A percentile compares a stretch with the other conserved stretches of the same genome.
Conservation (phyloP, 768 basidiomycete genomes). For the Lyophyllum decastes region DNA sequence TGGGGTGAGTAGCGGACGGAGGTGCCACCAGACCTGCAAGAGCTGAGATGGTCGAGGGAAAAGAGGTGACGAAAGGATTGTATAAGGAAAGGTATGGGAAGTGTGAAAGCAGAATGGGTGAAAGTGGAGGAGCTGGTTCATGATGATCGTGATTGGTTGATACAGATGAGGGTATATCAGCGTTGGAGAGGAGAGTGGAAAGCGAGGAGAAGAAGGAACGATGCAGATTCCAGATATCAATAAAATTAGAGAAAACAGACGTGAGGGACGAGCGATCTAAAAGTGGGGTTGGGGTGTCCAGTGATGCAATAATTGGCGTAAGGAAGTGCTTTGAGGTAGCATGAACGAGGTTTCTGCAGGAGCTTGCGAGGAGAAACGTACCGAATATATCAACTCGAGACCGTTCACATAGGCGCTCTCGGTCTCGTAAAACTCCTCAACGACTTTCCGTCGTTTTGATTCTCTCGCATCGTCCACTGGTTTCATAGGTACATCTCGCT, state of each 20-base stretch:
- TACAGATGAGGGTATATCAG: conserved; percentile 5
- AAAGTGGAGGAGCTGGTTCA: conserved; percentile 37
- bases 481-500: conserved; percentile 36
- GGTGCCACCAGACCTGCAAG: conserved; percentile 55
- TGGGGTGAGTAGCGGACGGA: conserved; percentile 36
- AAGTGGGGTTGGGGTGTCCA: conserved; percentile 70
- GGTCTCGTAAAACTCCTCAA: conserved; percentile 82
- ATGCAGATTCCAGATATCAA: conserved; percentile 90
- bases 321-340: conserved; percentile 67
- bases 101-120: conserved; percentile 71
- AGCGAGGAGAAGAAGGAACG: conserved; percentile 71
- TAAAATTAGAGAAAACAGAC: conserved; percentile 82
- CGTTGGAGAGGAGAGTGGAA: conserved; percentile 42
- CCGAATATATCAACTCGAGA: conserved; percentile 80
- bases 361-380: conserved; percentile 32
- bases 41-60: conserved; percentile 63
- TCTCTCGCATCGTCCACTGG: conserved; percentile 49
- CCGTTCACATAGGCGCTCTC: conserved; percentile 83
- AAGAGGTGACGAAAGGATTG: conserved; percentile 81
- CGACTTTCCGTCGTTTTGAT: conserved; percentile 64
- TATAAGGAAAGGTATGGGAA: conserved; percentile 90
- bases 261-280: conserved; percentile 70
- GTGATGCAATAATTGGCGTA: conserved; percentile 72
- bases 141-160: conserved; percentile 30
- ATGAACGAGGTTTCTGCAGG: neutral